Percentiles rank a stretch among this genome's conserved stretches.
Conservation (phyloP, 2,329 filamentous ascomycete species). For the Cladorrhinum sp. region DNA sequence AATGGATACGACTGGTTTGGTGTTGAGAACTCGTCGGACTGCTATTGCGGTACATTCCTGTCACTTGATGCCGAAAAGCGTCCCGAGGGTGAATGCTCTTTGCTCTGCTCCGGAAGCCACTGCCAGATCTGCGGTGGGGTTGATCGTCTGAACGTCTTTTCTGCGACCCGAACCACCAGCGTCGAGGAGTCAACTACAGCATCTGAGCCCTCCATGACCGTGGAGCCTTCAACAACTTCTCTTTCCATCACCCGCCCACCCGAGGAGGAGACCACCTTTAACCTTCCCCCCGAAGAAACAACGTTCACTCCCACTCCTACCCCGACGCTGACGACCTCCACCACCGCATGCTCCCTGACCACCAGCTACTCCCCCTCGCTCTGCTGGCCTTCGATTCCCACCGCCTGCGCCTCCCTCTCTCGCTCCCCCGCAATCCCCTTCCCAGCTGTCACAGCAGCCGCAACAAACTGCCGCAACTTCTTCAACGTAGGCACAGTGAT, state of each 20-base stretch:
- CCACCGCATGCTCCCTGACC: not conserved
- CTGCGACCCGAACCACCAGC: not conserved
- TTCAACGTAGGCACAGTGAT: not conserved
- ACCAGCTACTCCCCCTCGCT: not conserved
- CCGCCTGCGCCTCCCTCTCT: not conserved
- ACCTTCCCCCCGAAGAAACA: not conserved
- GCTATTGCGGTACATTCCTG: constrained; percentile 31
- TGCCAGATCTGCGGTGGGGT: constrained; percentile 25
- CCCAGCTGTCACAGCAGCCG: not conserved
- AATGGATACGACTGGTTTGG: constrained; percentile 37
- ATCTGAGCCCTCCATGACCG: not conserved
- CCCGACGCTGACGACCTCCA: not conserved
- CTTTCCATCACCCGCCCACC: not conserved
- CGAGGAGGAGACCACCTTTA: not conserved
- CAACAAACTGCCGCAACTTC: constrained; percentile 1
- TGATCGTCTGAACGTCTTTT: constrained; percentile 19
- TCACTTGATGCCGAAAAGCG: constrained; percentile 10
- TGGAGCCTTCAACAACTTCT: no score
- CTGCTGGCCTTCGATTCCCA: constrained; percentile 1
- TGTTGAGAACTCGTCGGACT: constrained; percentile 36
- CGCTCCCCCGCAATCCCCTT: not conserved
- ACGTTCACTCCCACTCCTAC: not conserved
- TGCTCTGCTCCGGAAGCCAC: constrained; percentile 22
- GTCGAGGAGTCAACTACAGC: not conserved
- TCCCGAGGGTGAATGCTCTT: constrained; percentile 18